Percentiles rank a stretch among this genome's conserved stretches.
phyloP scores from a whole-genome alignment of 2,329 filamentous ascomycete species.

The Aureobasidium lini region DNA sequence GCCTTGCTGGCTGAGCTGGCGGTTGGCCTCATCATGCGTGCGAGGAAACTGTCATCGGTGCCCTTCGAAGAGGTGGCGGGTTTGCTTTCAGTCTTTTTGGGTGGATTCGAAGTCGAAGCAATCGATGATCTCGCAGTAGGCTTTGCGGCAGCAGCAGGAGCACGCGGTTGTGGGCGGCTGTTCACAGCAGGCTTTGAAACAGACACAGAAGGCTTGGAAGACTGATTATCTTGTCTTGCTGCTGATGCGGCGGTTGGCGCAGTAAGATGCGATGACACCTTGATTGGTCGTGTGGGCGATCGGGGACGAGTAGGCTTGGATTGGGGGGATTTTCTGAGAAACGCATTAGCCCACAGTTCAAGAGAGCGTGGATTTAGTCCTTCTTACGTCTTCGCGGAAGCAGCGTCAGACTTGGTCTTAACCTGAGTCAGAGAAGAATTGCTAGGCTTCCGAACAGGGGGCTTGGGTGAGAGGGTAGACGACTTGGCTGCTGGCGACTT shows the following conservation, averaged over 20 bases:
- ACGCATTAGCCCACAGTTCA: background rate
- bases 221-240: slow-evolving; percentile 46
- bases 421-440: slow-evolving; percentile 27
- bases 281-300: slow-evolving; percentile 62
- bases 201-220: slow-evolving; percentile 14
- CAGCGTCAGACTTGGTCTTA: slow-evolving; percentile 14
- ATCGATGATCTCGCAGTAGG: slow-evolving; percentile 31
- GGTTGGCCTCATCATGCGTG: slow-evolving; percentile 76
- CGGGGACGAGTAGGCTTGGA: slow-evolving; percentile 41
- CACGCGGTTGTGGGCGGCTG: slow-evolving; percentile 17
- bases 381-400: slow-evolving; percentile 29
- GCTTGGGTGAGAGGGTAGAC: slow-evolving; percentile 12
- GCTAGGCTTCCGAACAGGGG: slow-evolving; percentile 18
- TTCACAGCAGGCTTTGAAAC: slow-evolving; percentile 12
- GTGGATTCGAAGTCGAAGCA: slow-evolving; percentile 13
- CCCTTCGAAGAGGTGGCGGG: slow-evolving; percentile 44
- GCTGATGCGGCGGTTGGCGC: slow-evolving; percentile 64
- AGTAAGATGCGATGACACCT: slow-evolving; percentile 58
- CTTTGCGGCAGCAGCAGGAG: slow-evolving; percentile 23
- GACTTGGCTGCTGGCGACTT: slow-evolving; percentile 13
- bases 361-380: background rate
- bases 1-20: slow-evolving; percentile 61
- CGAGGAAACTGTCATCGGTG: slow-evolving; percentile 64
- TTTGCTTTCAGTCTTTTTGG: slow-evolving; percentile 46
- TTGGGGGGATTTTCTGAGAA: slow-evolving; percentile 21